Evolutionary conservation across 371 early-diverging fungal genomes (phyloP), one percentile per base, ranked within the genome.

Genomic region (Mortierella sp.): DNA sequence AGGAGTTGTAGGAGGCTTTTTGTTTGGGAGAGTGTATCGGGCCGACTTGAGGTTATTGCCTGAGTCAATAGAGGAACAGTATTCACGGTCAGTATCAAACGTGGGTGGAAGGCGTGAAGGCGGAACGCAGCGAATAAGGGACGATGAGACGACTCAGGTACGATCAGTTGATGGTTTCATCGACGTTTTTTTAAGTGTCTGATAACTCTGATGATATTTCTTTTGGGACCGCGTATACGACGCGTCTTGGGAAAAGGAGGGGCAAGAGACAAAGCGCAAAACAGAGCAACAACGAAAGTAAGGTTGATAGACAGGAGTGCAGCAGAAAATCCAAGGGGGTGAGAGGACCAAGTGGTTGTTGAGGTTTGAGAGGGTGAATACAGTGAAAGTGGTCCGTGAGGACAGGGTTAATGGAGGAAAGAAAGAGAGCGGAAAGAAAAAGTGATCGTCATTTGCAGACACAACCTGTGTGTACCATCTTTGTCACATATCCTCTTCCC

Each of bases 221-320:
- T 63, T 14, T 21, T 44, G 63, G 8, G 7, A 24, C 4, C 16
- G 60, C 35, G 35, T 5, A 11, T 14, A 24, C 60, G 32, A 14
- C 60, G 58, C 58, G 58, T 11, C 3, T 12, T 29, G n/a, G 21
- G 70, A 46, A 75, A 32, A 48, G 51, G n/a, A n/a, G 44, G 29
- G 48, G 18, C 63, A 29, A n/a, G 7, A 41, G 41, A 72, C 38
- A 43, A 29, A 18, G 21, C 21, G 21, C 18, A 51, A 70, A 35
- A 70, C 18, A 3, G 51, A 51, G 18, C 49, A 35, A 51, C 24
- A 54, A 68, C 24, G 58, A 41, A 74, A 46, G 79, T 75, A 81
- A 81, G 74, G 81, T 81, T 80, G 81, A 80, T 80, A 63, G 72
- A 48, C 81, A 80, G 76, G 81, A 72, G 70, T 63, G 63, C 46